phyloP scores from a whole-genome alignment of 164 flowering plant genomes.

The Warburgia ugandensis region DNA sequence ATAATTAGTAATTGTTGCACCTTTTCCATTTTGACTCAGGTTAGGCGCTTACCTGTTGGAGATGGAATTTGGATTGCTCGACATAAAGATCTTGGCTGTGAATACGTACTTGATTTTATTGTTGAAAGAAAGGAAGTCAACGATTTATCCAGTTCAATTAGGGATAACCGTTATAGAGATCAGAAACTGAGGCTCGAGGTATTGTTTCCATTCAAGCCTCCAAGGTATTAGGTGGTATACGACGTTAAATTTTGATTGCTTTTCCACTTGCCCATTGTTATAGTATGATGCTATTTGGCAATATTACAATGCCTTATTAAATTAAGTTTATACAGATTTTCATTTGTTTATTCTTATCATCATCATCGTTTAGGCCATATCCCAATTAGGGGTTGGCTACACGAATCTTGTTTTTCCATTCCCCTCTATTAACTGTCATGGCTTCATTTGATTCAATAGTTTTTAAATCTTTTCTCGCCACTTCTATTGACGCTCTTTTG shows the following conservation, averaged over 20 bases:
- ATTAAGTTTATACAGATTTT: too few relatives aligned
- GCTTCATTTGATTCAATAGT: too few relatives aligned
- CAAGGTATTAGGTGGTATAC: neutral
- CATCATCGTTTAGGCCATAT: too few relatives aligned
- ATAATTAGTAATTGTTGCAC: neutral
- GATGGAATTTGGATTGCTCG: slow-evolving; percentile 97
- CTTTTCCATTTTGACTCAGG: slow-evolving; percentile 26
- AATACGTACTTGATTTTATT: slow-evolving; percentile 91
- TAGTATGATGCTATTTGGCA: neutral
- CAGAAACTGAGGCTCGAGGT: slow-evolving; percentile 92
- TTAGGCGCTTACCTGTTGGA: slow-evolving; percentile 80
- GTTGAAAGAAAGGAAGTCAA: slow-evolving; percentile 92
- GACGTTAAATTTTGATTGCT: neutral
- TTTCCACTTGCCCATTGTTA: neutral
- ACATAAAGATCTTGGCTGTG: slow-evolving; percentile 44
- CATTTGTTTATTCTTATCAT: too few relatives aligned
- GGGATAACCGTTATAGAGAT: slow-evolving; percentile 85
- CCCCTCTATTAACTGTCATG: too few relatives aligned
- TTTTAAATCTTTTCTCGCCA: too few relatives aligned
- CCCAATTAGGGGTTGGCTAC: too few relatives aligned
- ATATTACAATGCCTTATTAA: too few relatives aligned
- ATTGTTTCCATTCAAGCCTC: slow-evolving; percentile 13
- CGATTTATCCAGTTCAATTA: slow-evolving; percentile 73
- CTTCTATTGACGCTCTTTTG: too few relatives aligned
- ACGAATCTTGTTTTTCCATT: too few relatives aligned